Evolutionary conservation across 495 filamentous ascomycete genomes (phyloP).

Genomic region (Pseudotulostoma volvatum): DNA sequence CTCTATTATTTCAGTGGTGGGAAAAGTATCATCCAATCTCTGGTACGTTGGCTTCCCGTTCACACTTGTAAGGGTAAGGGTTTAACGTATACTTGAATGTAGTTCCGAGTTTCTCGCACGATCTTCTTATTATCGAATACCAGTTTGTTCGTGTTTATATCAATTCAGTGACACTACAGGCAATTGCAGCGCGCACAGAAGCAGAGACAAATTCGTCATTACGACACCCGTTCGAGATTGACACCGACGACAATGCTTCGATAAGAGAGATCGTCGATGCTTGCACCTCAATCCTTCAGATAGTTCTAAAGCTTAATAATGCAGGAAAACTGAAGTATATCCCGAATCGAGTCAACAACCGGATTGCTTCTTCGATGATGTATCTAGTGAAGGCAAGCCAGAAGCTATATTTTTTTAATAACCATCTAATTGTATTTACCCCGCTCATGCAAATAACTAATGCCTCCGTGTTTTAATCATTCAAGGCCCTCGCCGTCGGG

Average conservation of each 20-base stretch:
- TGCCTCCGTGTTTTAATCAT: too few relatives aligned
- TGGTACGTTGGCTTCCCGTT: background rate
- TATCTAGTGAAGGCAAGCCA: background rate
- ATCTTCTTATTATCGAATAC: background rate
- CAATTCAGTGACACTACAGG: background rate
- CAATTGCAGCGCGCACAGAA: background rate
- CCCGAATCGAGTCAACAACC: background rate
- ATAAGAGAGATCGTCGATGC: background rate
- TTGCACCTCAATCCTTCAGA: background rate
- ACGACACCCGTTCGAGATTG: background rate
- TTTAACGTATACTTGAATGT: background rate
- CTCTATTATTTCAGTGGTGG: constrained; percentile 14
- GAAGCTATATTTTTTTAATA: too few relatives aligned
- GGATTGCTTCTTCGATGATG: background rate
- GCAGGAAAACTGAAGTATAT: background rate
- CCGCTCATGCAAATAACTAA: too few relatives aligned
- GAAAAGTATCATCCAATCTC: constrained; percentile 1
- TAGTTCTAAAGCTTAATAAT: background rate
- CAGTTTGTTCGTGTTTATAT: background rate
- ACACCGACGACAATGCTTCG: background rate
- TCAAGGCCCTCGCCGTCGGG: background rate
- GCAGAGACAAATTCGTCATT: background rate
- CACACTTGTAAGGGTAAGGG: too few relatives aligned
- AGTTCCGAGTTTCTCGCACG: background rate
- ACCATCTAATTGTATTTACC: too few relatives aligned